Evolutionary conservation across 192 early-diverging fungal species (phyloP).

Genomic region (Rhizoclosmatium globosum): DNA sequence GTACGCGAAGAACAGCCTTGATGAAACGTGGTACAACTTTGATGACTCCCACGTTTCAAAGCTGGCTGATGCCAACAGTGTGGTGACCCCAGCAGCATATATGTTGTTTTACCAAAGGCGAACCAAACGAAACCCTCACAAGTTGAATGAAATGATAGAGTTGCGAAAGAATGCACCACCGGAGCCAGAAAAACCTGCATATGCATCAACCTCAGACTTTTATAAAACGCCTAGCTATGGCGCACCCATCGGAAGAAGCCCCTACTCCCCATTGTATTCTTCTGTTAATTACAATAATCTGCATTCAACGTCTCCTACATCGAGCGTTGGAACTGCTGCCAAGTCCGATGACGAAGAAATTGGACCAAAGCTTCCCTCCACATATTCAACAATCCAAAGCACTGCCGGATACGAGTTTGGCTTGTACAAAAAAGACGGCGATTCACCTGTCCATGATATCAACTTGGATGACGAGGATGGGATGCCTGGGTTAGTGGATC

Average conservation of each 20-base stretch:
- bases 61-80: slow-evolving; percentile 37
- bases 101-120: slow-evolving; percentile 69
- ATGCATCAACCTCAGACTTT: no score
- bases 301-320: slow-evolving; percentile 4
- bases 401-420: slow-evolving; percentile 30
- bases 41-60: slow-evolving; percentile 75
- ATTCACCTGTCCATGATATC: slow-evolving; percentile 19
- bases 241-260: no score
- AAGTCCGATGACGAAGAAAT: not conserved
- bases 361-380: not conserved
- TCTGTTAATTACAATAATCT: not conserved
- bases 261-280: not conserved
- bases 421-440: not conserved
- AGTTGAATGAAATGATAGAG: slow-evolving; percentile 28
- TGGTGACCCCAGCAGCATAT: slow-evolving; percentile 68
- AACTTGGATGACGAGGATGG: slow-evolving; percentile 4
- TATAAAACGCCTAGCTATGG: no score
- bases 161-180: not conserved
- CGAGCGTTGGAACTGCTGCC: slow-evolving; percentile 7
- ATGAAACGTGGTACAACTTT: slow-evolving; percentile 81
- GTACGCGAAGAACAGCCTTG: slow-evolving; percentile 72
- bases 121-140: slow-evolving; percentile 6
- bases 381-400: not conserved
- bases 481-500: not conserved
- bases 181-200: not conserved